Evolutionary conservation across 371 early-diverging fungal genomes (phyloP), one percentile per base, ranked within the genome.

Genomic region (Dichotomocladium elegans): DNA sequence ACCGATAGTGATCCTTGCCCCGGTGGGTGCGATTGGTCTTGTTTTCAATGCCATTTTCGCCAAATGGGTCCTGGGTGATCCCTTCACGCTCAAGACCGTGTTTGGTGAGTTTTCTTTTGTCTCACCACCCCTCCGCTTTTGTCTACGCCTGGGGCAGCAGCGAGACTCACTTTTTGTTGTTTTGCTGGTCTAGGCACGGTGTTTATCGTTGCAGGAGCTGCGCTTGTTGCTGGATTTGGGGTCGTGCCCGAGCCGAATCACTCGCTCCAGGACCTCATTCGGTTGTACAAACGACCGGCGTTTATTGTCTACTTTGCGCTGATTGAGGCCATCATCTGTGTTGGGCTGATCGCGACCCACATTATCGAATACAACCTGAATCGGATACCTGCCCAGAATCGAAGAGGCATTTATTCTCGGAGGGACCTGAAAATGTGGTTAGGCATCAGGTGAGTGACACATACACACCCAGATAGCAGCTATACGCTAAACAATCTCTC

Each of bases 11-110:
- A 87, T 91, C 42, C 70, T 90, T 9, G 92, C 92, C 4, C 92
- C 91, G 2, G 58, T 91, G 29, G 90, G 90, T 2, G 88, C 92
- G 8, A 86, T 90, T 31, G 86, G 84, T 3, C 66, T 91, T 34
- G 88, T 90, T 3, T 87, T 89, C 51, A 91, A 91, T 64, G 90
- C 90, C 5, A 67, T 90, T 10, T 90, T 88, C 69, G 90, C 92
- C 14, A 70, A 79, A 27, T 62, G 79, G 40, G 72, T 91, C 7
- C 57, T 91, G 24, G 79, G 78, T 8, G 88, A 86, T 61, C 79
- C 74, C 5, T 88, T 89, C 63, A 81, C 82, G 2, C 64, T 64
- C 33, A 74, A 81, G 17, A 87, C 86, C 31, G 66, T 77, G 11
- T 46, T 69, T 41, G 84, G 84, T 83, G 64, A 30, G 54, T 28